Conservation (phyloP, 2,329 filamentous ascomycete species). For the Pseudocercospora pini-densiflorae region DNA sequence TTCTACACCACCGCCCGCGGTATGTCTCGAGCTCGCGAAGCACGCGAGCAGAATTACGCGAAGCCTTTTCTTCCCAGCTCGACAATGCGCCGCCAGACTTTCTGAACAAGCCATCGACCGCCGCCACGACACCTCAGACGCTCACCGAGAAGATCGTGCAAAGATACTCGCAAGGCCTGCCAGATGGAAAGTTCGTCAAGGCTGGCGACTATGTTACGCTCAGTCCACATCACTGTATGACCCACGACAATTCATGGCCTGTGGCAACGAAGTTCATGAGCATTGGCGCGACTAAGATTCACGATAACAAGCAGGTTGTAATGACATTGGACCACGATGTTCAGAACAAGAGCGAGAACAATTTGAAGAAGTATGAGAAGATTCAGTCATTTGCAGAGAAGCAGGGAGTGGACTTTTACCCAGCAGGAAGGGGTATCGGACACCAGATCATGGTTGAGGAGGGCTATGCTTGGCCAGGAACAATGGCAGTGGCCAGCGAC, state of each 20-base stretch:
- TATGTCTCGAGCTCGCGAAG: slow-evolving; percentile 31
- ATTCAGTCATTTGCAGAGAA: slow-evolving; percentile 81
- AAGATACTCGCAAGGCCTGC: slow-evolving; percentile 74
- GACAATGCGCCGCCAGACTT: slow-evolving; percentile 71
- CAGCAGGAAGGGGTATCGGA: slow-evolving; percentile 79
- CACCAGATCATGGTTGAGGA: slow-evolving; percentile 94
- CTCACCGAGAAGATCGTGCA: slow-evolving; percentile 94
- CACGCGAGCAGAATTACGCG: slow-evolving; percentile 43
- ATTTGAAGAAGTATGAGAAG: slow-evolving; percentile 79
- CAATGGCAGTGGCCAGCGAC: slow-evolving; percentile 78
- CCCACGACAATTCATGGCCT: slow-evolving; percentile 82
- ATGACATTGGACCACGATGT: slow-evolving; percentile 89
- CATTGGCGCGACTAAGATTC: slow-evolving; percentile 75
- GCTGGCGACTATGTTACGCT: slow-evolving; percentile 85
- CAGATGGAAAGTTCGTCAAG: slow-evolving; percentile 74
- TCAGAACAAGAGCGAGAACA: slow-evolving; percentile 77
- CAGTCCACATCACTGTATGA: slow-evolving; percentile 75
- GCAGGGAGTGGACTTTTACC: slow-evolving; percentile 79
- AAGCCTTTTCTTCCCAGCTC: slow-evolving; percentile 68
- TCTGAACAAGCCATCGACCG: slow-evolving; percentile 63
- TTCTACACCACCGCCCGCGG: slow-evolving; percentile 35
- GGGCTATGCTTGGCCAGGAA: slow-evolving; percentile 83
- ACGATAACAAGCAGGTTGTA: slow-evolving; percentile 74
- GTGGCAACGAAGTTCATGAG: slow-evolving; percentile 80
- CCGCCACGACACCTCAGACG: slow-evolving; percentile 67